Percentiles rank a stretch among this genome's conserved stretches.
Evolutionary conservation across 2,329 filamentous ascomycete species (phyloP).

Genomic region (Cercospora sesami): DNA sequence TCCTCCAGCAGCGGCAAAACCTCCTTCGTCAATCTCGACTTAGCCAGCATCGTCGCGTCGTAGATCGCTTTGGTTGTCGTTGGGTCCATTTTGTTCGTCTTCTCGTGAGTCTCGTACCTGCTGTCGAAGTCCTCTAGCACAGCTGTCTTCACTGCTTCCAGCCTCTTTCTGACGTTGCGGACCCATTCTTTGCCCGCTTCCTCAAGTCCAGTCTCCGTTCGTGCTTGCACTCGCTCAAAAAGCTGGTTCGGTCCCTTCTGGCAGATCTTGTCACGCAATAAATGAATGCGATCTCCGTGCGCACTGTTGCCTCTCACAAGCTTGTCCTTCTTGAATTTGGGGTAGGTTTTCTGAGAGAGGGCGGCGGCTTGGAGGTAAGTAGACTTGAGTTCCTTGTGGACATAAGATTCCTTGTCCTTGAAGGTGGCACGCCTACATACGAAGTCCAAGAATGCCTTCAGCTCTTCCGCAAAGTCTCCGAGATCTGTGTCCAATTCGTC

Average conservation of each 20-base stretch:
- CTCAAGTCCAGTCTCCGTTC: not conserved
- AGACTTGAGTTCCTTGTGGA: not conserved
- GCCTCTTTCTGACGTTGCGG: not conserved
- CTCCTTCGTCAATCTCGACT: not conserved
- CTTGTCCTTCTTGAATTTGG: not conserved
- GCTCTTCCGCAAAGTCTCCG: not conserved
- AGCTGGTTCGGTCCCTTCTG: not conserved
- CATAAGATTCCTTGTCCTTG: not conserved
- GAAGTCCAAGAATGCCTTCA: not conserved
- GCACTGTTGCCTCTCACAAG: not conserved
- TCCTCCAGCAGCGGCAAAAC: not conserved
- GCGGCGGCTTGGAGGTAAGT: not conserved
- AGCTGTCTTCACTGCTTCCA: not conserved
- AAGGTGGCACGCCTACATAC: not conserved
- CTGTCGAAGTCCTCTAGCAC: not conserved
- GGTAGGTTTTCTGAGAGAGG: not conserved
- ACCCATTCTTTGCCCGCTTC: not conserved
- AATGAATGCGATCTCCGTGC: not conserved
- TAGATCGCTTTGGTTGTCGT: not conserved
- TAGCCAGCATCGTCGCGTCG: too few relatives aligned
- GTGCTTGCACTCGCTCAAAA: not conserved
- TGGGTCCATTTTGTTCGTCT: not conserved
- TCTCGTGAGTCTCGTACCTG: not conserved
- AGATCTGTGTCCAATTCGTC: not conserved
- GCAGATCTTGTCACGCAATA: not conserved